Percentiles rank a stretch among this genome's conserved stretches.
Conservation (phyloP, 2,329 filamentous ascomycete genomes). For the Drechslerella stenobrocha region DNA sequence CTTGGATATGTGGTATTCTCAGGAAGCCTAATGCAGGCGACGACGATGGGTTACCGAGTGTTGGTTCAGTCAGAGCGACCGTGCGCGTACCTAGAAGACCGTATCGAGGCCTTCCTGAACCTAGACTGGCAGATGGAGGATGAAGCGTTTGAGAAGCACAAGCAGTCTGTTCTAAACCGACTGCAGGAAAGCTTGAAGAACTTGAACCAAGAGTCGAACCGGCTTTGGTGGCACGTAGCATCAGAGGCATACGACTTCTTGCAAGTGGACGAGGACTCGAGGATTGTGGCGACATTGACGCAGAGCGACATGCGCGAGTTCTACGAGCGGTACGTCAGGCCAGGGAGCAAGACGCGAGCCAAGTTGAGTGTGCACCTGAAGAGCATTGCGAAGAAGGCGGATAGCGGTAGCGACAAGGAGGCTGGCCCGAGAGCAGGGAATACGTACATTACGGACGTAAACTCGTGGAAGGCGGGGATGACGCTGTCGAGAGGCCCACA, state of each 20-base stretch:
- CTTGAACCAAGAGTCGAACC: slow-evolving; percentile 76
- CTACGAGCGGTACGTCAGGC: slow-evolving; percentile 74
- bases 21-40: slow-evolving; percentile 70
- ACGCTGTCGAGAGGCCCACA: slow-evolving; percentile 71
- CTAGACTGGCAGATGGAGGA: slow-evolving; percentile 73
- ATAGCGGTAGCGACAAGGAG: slow-evolving; percentile 55
- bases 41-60: slow-evolving; percentile 81
- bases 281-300: slow-evolving; percentile 70
- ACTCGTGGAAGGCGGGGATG: slow-evolving; percentile 76
- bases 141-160: slow-evolving; percentile 84
- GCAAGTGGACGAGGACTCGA: slow-evolving; percentile 75
- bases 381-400: slow-evolving; percentile 57
- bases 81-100: slow-evolving; percentile 77
- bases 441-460: slow-evolving; percentile 70
- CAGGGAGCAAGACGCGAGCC: slow-evolving; percentile 71
- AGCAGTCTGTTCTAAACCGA: slow-evolving; percentile 83
- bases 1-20: slow-evolving; percentile 96
- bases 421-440: slow-evolving; percentile 13
- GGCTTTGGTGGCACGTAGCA: slow-evolving; percentile 82
- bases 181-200: slow-evolving; percentile 91
- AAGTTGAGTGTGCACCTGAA: slow-evolving; percentile 79
- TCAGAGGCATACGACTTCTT: slow-evolving; percentile 89
- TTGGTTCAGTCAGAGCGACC: slow-evolving; percentile 91
- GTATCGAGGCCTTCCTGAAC: slow-evolving; percentile 83
- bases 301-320: slow-evolving; percentile 80